Conservation (phyloP, 768 basidiomycete species). For the Leccinellum luteum region DNA sequence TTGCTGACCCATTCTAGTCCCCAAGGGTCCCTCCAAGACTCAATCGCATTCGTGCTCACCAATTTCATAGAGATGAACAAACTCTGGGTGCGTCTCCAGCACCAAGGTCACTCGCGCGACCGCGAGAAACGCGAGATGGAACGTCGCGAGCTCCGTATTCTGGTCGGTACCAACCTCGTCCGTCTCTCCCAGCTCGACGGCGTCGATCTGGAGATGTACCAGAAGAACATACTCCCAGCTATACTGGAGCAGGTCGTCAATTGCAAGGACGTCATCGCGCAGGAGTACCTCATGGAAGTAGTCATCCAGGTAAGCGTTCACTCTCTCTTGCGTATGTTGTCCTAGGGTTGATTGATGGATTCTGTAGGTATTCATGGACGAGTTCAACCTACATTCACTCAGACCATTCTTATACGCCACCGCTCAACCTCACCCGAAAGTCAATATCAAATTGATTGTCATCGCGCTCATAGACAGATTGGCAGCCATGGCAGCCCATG, state of each 20-base stretch:
- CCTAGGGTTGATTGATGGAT: not conserved
- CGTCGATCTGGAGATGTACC: conserved; percentile 93
- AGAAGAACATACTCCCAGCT: conserved; percentile 80
- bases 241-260: conserved; percentile 96
- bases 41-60: conserved; percentile 68
- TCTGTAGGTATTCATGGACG: conserved; percentile 90
- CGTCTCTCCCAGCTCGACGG: conserved; percentile 94
- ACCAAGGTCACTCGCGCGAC: conserved; percentile 95
- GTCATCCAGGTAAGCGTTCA: conserved; percentile 79
- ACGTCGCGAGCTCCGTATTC: conserved; percentile 88
- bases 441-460: conserved; percentile 98
- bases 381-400: conserved; percentile 96
- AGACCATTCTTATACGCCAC: conserved; percentile 95
- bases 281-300: conserved; percentile 99
- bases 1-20: conserved; percentile 48
- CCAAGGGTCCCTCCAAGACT: conserved; percentile 76
- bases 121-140: conserved; percentile 97
- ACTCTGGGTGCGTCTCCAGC: conserved; percentile 95
- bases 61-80: conserved; percentile 99
- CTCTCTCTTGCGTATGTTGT: not conserved
- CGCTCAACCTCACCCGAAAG: conserved; percentile 94
- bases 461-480: conserved; percentile 96
- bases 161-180: conserved; percentile 98
- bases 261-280: conserved; percentile 98
- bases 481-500: conserved; percentile 66